Base-by-base conservation (phyloP, 768 basidiomycete species). In the Tubosaeta brunneosetosa region DNA sequence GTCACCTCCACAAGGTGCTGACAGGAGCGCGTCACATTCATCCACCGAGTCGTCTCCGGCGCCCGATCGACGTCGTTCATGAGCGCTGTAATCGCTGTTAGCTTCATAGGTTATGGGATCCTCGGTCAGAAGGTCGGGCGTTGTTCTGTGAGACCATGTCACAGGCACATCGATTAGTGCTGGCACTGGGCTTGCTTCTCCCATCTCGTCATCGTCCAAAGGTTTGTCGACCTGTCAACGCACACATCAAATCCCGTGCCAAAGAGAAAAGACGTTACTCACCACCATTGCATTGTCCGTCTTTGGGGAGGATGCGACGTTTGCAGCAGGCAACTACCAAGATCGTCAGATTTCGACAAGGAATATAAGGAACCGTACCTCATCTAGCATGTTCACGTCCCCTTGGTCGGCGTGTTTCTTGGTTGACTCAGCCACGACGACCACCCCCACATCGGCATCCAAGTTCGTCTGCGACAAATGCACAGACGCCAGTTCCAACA, bases 401-500 rank as follows among this genome's bases (percentile, higher is more conserved):
- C 17, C 33, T 12, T 34, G 13, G 17, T 47, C 27, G 22, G 7
- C 17, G 19, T 12, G 25, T 4, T 14, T 48, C 16, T 4, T 37
- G 16, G 1, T 5, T 1, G 29, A 8, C 14, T 36, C 48, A 10
- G 45, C 19, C 25, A 41, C 40, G 3, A 37, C 49, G 8, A 25
- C 41, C 32, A 16, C 27, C 27, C 48, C 44, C 3, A 11, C 43
- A 34, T 52, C 56, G 13, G 44, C 50, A 32, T 47, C 45, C n/a
- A 3, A 14, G 9, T 27, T 19, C 11, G 49, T 25, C 25, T 32
- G 43, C 9, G 52, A 59, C n/a, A 65, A 51, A 38, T 66, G 62
- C 22, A 66, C 60, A 14, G 60, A 61, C 36, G 56, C 65, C n/a
- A 66, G 55, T 10, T 62, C 55, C 48, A 66, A 51, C 41, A 64